Base-by-base conservation (phyloP, 805 yeast genomes). In the Saccharomycopsis sp. region DNA sequence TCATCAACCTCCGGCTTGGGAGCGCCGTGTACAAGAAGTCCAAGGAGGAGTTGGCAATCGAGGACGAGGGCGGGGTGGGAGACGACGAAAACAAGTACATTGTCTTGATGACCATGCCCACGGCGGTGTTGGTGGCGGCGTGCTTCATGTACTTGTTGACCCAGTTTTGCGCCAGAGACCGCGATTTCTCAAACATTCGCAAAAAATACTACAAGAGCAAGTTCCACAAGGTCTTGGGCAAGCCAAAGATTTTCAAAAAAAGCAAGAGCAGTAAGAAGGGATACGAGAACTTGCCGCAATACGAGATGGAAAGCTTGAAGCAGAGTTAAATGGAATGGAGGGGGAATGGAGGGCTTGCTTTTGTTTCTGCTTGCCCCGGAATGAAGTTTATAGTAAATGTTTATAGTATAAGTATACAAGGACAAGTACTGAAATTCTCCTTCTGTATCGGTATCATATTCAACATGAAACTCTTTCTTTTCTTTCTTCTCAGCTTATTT, bases 91-190 rank as follows among this genome's bases (percentile, higher is more conserved):
- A 70, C 60, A 74, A 80, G 55, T 75, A 78, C 51, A 67, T 80
- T 41, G 75, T 80, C 48, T 60, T 80, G 61, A 46, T 46, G 50
- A 64, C 80, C 7, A 71, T 81, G 56, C 94, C 94, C 13, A 69
- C 81, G 1, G 67, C 69, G 34, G 87, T 80, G 15, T 58, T 73
- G 12, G 45, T 82, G 21, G 71, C 78, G 8, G 76, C 73, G 8
- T 61, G 79, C 30, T 63, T 67, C 23, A 77, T 81, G 80, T 82
- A 80, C 55, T 48, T 76, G 45, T 80, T 82, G 57, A 65, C 80
- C 9, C 65, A 63, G 52, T 42, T 71, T 38, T 82, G 79, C 52
- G 69, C 64, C 43, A 62, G 66, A 25, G 77, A 75, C 51, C 66
- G 77, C 53, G 80, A 75, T 50, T 61, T 75, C 34, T 60, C 73